A percentile compares a stretch with the other conserved stretches of the same genome.
phyloP scores from a whole-genome alignment of 1,284 basidiomycete species.

The Melampsora larici-populina region DNA sequence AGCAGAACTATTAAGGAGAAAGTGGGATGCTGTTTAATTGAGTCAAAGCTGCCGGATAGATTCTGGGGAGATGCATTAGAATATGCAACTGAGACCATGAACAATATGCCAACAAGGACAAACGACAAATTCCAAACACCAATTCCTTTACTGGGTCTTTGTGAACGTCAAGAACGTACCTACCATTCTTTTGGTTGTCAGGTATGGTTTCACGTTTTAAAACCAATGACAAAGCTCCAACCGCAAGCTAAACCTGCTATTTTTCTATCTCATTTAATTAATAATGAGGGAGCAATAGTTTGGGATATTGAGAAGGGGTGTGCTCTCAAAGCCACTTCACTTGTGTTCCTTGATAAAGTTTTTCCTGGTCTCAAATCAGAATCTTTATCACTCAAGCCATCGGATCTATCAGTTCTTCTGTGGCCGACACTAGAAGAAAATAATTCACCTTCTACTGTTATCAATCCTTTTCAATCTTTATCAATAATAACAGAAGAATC shows the following conservation, averaged over 20 bases:
- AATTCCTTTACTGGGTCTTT: neutral
- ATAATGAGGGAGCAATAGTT: no score
- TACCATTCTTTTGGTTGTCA: neutral
- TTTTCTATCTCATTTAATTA: neutral
- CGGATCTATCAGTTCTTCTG: neutral
- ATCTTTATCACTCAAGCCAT: neutral
- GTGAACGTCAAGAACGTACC: neutral
- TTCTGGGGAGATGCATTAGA: neutral
- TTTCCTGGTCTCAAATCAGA: neutral
- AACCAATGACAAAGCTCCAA: neutral
- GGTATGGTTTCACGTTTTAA: neutral
- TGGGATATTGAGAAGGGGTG: neutral
- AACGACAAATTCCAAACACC: neutral
- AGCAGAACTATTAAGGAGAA: neutral
- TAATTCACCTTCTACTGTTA: neutral
- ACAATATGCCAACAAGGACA: neutral
- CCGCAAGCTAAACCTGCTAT: neutral
- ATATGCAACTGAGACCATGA: neutral
- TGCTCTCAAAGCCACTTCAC: neutral
- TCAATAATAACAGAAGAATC: no score
- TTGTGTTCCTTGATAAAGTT: neutral
- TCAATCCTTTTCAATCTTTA: neutral
- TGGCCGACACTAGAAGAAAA: neutral
- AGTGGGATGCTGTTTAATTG: neutral
- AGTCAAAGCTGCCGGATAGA: neutral